Evolutionary conservation across 2,329 filamentous ascomycete genomes (phyloP).

Genomic region (Coniosporium tulheliwenetii): DNA sequence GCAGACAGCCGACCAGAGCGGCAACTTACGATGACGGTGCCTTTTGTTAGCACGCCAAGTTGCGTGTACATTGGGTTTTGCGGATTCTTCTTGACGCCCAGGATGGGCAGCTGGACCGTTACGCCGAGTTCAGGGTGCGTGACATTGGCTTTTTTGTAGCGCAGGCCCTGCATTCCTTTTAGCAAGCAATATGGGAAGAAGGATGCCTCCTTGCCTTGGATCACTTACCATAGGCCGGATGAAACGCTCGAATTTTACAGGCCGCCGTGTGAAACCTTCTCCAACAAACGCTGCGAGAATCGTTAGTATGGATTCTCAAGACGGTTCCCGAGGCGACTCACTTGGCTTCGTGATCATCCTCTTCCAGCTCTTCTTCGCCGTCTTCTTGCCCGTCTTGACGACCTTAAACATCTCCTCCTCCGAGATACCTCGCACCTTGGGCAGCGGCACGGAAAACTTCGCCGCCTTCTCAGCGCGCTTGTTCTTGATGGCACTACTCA

Average conservation of each 20-base stretch:
- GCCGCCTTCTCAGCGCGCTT: constrained; percentile 89
- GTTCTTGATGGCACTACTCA: constrained; percentile 83
- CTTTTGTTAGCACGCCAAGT: constrained; percentile 76
- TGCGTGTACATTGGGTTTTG: constrained; percentile 87
- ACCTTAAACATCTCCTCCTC: constrained; percentile 99
- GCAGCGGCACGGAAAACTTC: constrained; percentile 79
- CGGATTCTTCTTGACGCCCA: constrained; percentile 65
- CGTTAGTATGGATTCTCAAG: constrained; percentile 15
- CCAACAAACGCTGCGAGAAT: constrained; percentile 54
- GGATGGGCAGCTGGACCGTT: constrained; percentile 61
- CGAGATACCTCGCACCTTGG: constrained; percentile 82
- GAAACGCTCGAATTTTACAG: constrained; percentile 65
- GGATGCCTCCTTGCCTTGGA: not conserved
- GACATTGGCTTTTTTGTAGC: constrained; percentile 60
- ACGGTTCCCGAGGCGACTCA: constrained; percentile 37
- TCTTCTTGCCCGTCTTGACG: constrained; percentile 91
- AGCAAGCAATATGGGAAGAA: constrained; percentile 20
- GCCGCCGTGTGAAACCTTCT: constrained; percentile 72
- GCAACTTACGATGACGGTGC: constrained; percentile 44
- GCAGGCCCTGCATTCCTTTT: constrained; percentile 32
- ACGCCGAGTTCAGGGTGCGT: constrained; percentile 67
- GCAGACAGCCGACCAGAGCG: not conserved
- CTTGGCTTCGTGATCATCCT: constrained; percentile 53
- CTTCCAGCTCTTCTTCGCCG: constrained; percentile 68
- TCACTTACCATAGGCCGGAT: constrained; percentile 42